Evolutionary conservation across 2,329 filamentous ascomycete species (phyloP).

Genomic region (Fusarium nematophilum): DNA sequence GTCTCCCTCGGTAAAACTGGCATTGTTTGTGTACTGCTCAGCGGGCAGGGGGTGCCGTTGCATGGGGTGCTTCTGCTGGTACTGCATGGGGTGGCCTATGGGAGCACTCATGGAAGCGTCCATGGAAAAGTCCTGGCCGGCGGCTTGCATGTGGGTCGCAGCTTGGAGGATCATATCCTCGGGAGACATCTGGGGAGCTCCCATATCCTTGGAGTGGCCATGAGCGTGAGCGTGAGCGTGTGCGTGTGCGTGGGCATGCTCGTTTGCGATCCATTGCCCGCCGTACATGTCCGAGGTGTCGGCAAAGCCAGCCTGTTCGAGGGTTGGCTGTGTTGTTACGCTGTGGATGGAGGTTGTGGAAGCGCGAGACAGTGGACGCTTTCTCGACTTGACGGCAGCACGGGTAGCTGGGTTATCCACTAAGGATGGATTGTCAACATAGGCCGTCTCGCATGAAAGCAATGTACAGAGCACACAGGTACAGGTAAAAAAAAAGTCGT

Average conservation of each 20-base stretch:
- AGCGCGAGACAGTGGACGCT: slow-evolving; percentile 64
- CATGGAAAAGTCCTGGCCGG: slow-evolving; percentile 63
- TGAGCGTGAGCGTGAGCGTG: slow-evolving; percentile 42
- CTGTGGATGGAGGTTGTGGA: slow-evolving; percentile 69
- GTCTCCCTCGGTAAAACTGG: slow-evolving; percentile 68
- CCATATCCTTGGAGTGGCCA: slow-evolving; percentile 57
- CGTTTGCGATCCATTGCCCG: slow-evolving; percentile 62
- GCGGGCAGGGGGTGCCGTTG: slow-evolving; percentile 63
- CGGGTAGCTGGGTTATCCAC: slow-evolving; percentile 47
- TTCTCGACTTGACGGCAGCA: slow-evolving; percentile 55
- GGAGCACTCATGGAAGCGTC: slow-evolving; percentile 58
- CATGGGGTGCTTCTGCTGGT: slow-evolving; percentile 54
- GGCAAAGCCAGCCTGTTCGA: slow-evolving; percentile 60
- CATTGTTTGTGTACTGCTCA: slow-evolving; percentile 64
- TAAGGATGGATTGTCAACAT: slow-evolving; percentile 34
- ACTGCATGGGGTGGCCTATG: slow-evolving; percentile 56
- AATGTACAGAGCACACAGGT: too few species aligned
- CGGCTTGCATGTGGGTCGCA: slow-evolving; percentile 65
- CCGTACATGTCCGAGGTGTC: slow-evolving; percentile 59
- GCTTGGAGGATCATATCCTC: slow-evolving; percentile 71
- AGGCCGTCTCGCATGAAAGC: slow-evolving; percentile 23
- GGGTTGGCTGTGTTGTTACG: slow-evolving; percentile 61
- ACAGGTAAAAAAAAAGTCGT: neutral
- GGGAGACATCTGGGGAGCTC: slow-evolving; percentile 60
- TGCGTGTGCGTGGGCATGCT: slow-evolving; percentile 37